Base-by-base conservation (phyloP, 306 rosid genomes). In the Cyclanthera cordifolia region DNA sequence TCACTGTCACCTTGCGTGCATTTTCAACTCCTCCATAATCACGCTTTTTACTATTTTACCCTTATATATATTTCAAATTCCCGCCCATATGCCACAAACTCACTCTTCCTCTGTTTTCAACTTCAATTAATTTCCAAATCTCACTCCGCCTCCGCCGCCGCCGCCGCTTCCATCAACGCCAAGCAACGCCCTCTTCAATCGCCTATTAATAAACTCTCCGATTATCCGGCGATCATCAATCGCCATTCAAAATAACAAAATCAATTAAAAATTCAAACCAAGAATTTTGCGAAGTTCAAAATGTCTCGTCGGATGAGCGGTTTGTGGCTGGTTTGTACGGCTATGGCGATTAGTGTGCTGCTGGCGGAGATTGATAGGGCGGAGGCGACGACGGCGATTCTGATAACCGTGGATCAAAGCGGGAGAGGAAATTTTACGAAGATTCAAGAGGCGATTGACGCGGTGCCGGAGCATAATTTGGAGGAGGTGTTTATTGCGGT, bases 381-480 rank as follows among this genome's bases (percentile, higher is more conserved):
- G 64, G 16, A 63, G 10, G 34, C 0, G 6, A 64, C 5, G 2
- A 2, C 79, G 1, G 86, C 84, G 6, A 9, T 79, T 67, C 75
- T 83, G 12, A 57, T 83, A n/a, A 80, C 77, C 1, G 87, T 83
- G 9, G 87, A 83, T 48, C 73, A 78, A 43, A 75, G 82, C 0
- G 87, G 85, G 0, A 78, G 61, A 11, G 83, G 85, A 2, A 82
- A 84, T 23, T 84, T 70, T 73, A 27, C 10, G 57, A 84, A 58
- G 47, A 73, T 84, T 66, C 88, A 84, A 61, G 80, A 80, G 14
- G 88, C 88, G 45, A 78, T 84, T 4, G 75, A 84, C 28, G 80
- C 83, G 0, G 88, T 81, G 21, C 82, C 85, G 0, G 61, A 74
- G 0, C 72, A 77, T 47, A 84, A 84, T 74, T 17, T 1, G 16